Base-by-base conservation (phyloP, 352 stramenopile species). In the Halophytophthora polymorphica region DNA sequence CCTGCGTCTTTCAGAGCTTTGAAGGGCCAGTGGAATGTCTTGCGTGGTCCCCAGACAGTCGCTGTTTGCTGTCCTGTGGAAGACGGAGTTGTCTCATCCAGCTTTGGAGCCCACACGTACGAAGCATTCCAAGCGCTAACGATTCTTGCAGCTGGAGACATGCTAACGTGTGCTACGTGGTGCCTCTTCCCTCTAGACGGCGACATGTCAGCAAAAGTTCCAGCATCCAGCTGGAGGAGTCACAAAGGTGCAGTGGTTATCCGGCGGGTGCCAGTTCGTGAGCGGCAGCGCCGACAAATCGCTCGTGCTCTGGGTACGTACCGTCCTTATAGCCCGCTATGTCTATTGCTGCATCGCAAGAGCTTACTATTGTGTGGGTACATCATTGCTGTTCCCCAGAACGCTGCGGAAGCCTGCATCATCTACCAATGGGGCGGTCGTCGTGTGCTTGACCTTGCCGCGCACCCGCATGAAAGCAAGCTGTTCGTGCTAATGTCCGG, bases 261-360 rank as follows among this genome's bases (percentile, higher is more conserved):
- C 79, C 1, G 60, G 70, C 49, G 76, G 70, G 2, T 58, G 64
- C 14, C 71, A 88, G 25, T 90, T 93, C 47, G 53, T 90, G 14
- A 88, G 69, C 49, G 79, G 77, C 1, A 93, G 77, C 36, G 58
- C 76, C 0, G 75, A 93, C 34, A 90, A 89, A 22, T 88, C 77
- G 11, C 64, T 93, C 11, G 50, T 90, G 28, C 38, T 93, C 18
- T 90, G 82, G 82, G 82, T 93, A 70, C n/a, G 71, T 22, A n/a
- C n/a, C n/a, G n/a, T n/a, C n/a, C n/a, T n/a, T n/a, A 3, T 14
- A 44, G 14, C 11, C 25, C 5, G 38, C 22, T 39, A 6, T 45
- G 18, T 45, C 42, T 14, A 36, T 48, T 23, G 33, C 13, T 12
- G 29, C 33, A 4, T 8, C 14, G 25, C n/a, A 33, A 22, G 28